These are phyloP conservation scores for Datura wrightii DNA, from an alignment of 257 asterid species.

Conservation along the genomic window DNA sequence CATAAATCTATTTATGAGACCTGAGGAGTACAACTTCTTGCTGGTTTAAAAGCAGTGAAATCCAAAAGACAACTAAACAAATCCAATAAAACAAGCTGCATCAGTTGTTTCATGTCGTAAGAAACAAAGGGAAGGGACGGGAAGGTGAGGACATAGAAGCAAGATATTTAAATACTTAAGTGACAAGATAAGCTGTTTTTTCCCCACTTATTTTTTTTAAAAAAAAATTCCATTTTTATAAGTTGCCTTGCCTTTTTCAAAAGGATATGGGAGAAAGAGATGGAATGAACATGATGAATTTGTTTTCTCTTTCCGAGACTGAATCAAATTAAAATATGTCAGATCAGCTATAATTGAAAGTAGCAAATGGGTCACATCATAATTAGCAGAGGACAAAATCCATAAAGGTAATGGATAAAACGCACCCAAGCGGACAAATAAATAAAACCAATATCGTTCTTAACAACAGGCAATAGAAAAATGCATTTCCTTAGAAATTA, in stretches of 20 bases:
- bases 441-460: neutral
- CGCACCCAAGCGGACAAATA: slow-evolving; percentile 27
- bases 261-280: neutral
- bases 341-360: slow-evolving; percentile 10
- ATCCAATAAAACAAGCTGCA: neutral
- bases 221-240: neutral
- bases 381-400: slow-evolving; percentile 16
- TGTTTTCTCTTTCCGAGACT: slow-evolving; percentile 4
- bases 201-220: neutral
- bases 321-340: slow-evolving; percentile 5
- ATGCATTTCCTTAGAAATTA: neutral
- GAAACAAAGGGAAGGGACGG: neutral
- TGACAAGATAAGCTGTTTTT: slow-evolving; percentile 12
- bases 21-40: too few relatives aligned
- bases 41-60: neutral
- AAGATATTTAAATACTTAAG: neutral
- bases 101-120: slow-evolving; percentile 21
- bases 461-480: neutral
- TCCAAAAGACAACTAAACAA: neutral
- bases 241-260: slow-evolving; percentile 1
- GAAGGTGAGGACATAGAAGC: neutral
- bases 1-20: too few relatives aligned
- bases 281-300: neutral
- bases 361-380: slow-evolving; percentile 18
- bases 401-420: slow-evolving; percentile 1